These are phyloP conservation scores for Colletotrichum orchidophilum DNA, from an alignment of 2,329 filamentous ascomycete genomes.

Conservation along the genomic window DNA sequence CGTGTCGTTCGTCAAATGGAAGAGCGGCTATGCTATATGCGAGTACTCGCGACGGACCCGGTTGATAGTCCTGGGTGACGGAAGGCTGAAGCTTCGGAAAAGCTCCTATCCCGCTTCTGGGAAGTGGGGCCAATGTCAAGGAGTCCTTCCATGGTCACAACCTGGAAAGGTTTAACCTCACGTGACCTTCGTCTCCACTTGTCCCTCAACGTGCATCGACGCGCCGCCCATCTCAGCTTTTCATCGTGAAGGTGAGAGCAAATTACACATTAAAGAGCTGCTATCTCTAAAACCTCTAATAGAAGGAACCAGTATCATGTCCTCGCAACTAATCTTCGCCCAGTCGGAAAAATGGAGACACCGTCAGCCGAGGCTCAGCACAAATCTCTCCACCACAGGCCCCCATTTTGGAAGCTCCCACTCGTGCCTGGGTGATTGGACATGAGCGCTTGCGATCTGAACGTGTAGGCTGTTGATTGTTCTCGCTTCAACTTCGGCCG, in stretches of 20 bases:
- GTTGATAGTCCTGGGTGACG: slow-evolving; percentile 2
- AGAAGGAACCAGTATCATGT: background rate
- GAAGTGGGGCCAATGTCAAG: slow-evolving; percentile 12
- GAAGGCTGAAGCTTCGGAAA: slow-evolving; percentile 33
- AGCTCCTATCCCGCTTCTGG: slow-evolving; percentile 30
- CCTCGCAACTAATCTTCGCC: background rate
- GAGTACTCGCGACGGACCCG: slow-evolving; percentile 16
- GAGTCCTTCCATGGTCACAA: background rate
- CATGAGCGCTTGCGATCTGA: slow-evolving; percentile 48
- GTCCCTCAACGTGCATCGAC: too few relatives aligned
- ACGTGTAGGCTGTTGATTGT: slow-evolving; percentile 47
- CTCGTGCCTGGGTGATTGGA: slow-evolving; percentile 44
- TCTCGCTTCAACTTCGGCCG: slow-evolving; percentile 38
- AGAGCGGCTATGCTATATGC: background rate
- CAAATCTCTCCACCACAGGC: slow-evolving; percentile 35
- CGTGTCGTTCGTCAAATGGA: background rate
- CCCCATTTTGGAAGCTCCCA: slow-evolving; percentile 51
- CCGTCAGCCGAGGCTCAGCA: background rate
- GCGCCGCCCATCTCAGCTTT: background rate
- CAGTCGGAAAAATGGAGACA: background rate
- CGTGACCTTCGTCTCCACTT: background rate
- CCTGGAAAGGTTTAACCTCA: too few relatives aligned
- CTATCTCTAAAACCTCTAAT: background rate
- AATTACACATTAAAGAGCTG: background rate
- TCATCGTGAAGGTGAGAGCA: background rate